These are phyloP conservation scores for Mycena amicta DNA, from an alignment of 768 basidiomycete species.

Conservation along the genomic window DNA sequence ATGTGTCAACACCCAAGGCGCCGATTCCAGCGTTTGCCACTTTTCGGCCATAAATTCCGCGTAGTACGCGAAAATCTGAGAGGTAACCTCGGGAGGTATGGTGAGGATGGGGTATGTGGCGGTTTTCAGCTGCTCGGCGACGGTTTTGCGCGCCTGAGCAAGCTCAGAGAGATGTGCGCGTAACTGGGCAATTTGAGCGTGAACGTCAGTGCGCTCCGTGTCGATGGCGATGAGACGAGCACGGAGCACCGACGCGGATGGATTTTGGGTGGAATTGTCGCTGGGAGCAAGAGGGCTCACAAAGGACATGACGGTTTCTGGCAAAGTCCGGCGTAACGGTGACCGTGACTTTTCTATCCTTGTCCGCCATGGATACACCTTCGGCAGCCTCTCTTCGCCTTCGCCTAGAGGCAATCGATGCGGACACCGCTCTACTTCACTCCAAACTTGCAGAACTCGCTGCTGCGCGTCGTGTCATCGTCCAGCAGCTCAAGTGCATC, in stretches of 20 bases:
- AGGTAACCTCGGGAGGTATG: background rate
- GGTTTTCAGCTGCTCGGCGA: background rate
- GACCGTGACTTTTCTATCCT: background rate
- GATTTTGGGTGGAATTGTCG: too few species aligned
- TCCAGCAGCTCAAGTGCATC: background rate
- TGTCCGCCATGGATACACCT: background rate
- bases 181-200: background rate
- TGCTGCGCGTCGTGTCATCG: background rate
- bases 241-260: background rate
- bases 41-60: background rate
- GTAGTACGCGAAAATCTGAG: background rate
- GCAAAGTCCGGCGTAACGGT: background rate
- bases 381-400: background rate
- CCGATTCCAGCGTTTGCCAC: background rate
- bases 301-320: background rate
- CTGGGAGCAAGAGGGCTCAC: background rate
- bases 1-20: slow-evolving; percentile 5
- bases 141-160: background rate
- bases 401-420: background rate
- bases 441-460: background rate
- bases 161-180: background rate
- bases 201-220: background rate
- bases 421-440: background rate
- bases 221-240: background rate
- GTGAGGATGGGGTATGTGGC: background rate